Conservation (phyloP, 768 basidiomycete genomes). For the Leccinum longicurvipes region DNA sequence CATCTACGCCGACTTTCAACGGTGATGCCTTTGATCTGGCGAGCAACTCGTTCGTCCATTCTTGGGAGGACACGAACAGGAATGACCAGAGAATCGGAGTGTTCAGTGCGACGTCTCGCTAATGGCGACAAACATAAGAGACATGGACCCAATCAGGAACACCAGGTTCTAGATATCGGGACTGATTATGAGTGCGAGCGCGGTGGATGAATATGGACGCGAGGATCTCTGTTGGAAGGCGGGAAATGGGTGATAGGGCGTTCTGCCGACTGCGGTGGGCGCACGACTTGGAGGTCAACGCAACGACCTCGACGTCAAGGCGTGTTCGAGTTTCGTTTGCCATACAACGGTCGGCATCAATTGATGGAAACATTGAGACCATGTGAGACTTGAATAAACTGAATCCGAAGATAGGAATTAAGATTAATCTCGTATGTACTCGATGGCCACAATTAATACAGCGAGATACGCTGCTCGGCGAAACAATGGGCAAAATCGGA, state of each 20-base stretch:
- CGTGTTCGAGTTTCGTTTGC: neutral
- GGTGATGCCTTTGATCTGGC: conserved; percentile 42
- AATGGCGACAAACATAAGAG: conserved; percentile 32
- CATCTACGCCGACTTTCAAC: conserved; percentile 23
- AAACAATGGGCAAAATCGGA: neutral
- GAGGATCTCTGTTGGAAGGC: conserved; percentile 23
- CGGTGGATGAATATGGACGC: conserved; percentile 19
- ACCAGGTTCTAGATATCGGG: neutral
- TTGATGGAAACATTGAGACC: neutral
- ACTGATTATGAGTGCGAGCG: neutral
- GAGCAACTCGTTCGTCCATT: conserved; percentile 43
- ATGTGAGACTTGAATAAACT: neutral
- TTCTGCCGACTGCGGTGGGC: conserved; percentile 18
- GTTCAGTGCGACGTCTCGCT: conserved; percentile 42
- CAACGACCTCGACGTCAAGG: conserved; percentile 19
- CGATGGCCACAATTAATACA: conserved; percentile 3
- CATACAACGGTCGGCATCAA: neutral
- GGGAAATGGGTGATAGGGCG: conserved; percentile 13
- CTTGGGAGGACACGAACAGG: conserved; percentile 31
- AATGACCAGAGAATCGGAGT: conserved; percentile 41
- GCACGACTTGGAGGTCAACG: conserved; percentile 11
- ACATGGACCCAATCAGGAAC: conserved; percentile 22
- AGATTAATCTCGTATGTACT: neutral
- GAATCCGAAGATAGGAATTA: too few species aligned
- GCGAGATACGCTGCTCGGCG: neutral